Evolutionary conservation across 2,329 filamentous ascomycete genomes (phyloP), one percentile per base, ranked within the genome.

Genomic region (Lasiodiplodia theobromae): DNA sequence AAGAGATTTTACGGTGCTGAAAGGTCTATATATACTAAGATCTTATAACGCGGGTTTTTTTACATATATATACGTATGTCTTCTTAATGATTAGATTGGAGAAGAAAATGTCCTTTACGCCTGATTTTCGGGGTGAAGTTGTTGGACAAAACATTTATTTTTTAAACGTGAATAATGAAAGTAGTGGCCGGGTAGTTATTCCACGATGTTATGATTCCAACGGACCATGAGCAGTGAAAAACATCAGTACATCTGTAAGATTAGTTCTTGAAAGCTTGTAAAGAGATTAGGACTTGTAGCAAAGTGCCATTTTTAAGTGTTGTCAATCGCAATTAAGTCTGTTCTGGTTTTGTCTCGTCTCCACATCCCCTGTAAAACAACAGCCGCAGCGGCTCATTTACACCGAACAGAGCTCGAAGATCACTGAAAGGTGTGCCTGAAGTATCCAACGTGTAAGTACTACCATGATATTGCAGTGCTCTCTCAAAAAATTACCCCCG

Each of bases 381-480:
- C 31, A 34, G 31, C 18, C 44, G 44, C 44, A 47, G 10, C 18
- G 10, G 6, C 40, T 16, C 44, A 47, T 16, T 18, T n/a, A n/a
- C 40, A 44, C 6, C 40, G 16, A 18, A 44, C 18, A 18, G 14
- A 18, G 44, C 44, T 21, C 8, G 8, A 11, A 11, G 10, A 47
- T 8, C 44, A 47, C 44, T 8, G 6, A 47, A 7, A n/a, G 11
- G 44, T 10, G 10, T 11, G 8, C 18, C 44, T 2, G n/a, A 6
- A 11, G 8, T 1, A 18, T 21, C 44, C 3, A 2, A 3, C 10
- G 7, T n/a, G 4, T n/a, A 47, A 3, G 0, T 2, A 1, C 12
- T 21, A 1, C 44, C 44, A 47, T 8, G 2, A 34, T 34, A 2
- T 34, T 34, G 31, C 31, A 34, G 1, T 34, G 31, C 10, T 34